These are phyloP conservation scores for Beauveria scarabaeidicola DNA, from an alignment of 2,329 filamentous ascomycete genomes.

Conservation along the genomic window DNA sequence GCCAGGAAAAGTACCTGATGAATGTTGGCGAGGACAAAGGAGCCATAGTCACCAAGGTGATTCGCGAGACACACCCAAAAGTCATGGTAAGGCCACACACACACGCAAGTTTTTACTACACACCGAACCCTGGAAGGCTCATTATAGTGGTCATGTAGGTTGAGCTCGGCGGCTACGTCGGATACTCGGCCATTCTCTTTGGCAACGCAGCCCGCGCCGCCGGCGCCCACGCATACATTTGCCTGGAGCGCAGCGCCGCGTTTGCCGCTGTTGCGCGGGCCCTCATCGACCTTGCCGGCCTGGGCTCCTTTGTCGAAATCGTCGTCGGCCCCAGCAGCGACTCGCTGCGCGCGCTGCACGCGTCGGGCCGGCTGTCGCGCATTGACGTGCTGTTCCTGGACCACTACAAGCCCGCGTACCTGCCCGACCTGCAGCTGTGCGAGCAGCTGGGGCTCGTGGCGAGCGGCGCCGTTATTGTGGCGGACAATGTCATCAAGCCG, in stretches of 20 bases:
- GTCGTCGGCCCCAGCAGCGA: slow-evolving; percentile 60
- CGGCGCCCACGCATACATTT: slow-evolving; percentile 59
- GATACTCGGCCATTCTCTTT: slow-evolving; percentile 74
- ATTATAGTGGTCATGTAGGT: slow-evolving; percentile 29
- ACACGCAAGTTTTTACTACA: neutral
- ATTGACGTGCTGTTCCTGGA: slow-evolving; percentile 73
- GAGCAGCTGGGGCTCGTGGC: slow-evolving; percentile 60
- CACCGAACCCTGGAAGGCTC: neutral
- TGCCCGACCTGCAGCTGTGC: slow-evolving; percentile 65
- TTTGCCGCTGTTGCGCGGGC: slow-evolving; percentile 62
- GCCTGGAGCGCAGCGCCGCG: slow-evolving; percentile 64
- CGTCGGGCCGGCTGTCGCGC: slow-evolving; percentile 41
- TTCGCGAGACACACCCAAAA: slow-evolving; percentile 55
- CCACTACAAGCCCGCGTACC: slow-evolving; percentile 71
- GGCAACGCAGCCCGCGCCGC: slow-evolving; percentile 54
- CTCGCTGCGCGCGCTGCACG: slow-evolving; percentile 53
- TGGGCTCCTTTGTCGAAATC: slow-evolving; percentile 62
- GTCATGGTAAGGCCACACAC: slow-evolving; percentile 42
- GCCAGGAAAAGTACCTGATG: slow-evolving; percentile 63
- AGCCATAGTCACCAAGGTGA: slow-evolving; percentile 59
- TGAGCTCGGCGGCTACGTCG: slow-evolving; percentile 73
- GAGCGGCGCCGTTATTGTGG: slow-evolving; percentile 54
- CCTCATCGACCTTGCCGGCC: slow-evolving; percentile 64
- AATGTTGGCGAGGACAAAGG: slow-evolving; percentile 73
- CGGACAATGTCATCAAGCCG: slow-evolving; percentile 63